phyloP scores from a whole-genome alignment of 306 rosid genomes.

The Prunus dulcis region DNA sequence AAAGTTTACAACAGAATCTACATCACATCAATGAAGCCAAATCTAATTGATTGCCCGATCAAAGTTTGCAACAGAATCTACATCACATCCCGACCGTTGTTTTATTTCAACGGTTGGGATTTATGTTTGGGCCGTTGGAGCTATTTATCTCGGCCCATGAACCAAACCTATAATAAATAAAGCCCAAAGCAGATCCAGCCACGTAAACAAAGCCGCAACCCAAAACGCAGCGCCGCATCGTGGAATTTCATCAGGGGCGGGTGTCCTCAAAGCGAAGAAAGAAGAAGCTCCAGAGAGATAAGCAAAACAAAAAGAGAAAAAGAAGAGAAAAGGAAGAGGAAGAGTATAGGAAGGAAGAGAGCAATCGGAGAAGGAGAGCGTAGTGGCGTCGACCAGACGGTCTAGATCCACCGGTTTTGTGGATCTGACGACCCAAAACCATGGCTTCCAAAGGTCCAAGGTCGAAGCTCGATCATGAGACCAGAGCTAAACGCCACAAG shows the following conservation, averaged over 20 bases:
- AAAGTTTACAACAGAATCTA: too few species aligned
- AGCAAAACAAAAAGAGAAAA: neutral
- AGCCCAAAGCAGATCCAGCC: constrained; percentile 4
- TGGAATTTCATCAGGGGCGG: neutral
- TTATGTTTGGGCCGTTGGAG: neutral
- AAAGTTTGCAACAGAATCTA: too few species aligned
- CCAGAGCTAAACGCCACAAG: constrained; percentile 82
- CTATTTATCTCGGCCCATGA: neutral
- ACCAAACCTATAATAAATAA: neutral
- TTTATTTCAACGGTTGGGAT: too few species aligned
- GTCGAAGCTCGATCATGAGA: constrained; percentile 77
- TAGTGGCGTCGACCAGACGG: constrained; percentile 6
- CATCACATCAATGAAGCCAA: too few species aligned
- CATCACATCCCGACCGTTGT: too few species aligned
- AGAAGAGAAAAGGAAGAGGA: neutral
- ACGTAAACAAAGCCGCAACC: neutral
- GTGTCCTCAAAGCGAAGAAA: neutral
- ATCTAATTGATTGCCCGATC: too few species aligned
- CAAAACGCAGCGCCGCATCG: constrained; percentile 9
- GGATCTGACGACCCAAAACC: constrained; percentile 19
- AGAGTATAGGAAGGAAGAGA: neutral
- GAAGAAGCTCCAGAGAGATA: neutral
- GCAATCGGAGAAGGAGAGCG: constrained; percentile 2
- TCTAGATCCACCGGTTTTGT: constrained; percentile 15
- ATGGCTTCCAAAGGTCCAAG: constrained; percentile 96